A percentile compares a stretch with the other conserved stretches of the same genome.
Evolutionary conservation across 1,284 basidiomycete genomes (phyloP).

Genomic region (Tilletia setariae): DNA sequence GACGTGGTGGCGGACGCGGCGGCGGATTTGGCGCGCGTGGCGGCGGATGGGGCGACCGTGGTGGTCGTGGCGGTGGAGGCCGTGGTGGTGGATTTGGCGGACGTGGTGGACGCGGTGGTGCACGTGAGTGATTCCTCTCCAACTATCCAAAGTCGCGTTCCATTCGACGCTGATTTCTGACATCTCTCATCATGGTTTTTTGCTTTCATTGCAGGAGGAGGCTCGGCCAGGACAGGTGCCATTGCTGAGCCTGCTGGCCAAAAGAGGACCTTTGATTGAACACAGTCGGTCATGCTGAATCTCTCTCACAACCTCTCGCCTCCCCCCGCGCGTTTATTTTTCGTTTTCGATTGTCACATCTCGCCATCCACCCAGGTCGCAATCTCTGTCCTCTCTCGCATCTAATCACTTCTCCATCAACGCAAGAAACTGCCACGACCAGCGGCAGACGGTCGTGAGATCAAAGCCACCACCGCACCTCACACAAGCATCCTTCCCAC

Average conservation of each 20-base stretch:
- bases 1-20: slow-evolving; percentile 58
- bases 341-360: no score
- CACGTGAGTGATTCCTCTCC: not conserved
- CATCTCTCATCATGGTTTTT: not conserved
- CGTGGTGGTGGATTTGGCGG: not conserved
- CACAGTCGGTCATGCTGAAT: not conserved
- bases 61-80: slow-evolving; percentile 31
- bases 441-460: no score
- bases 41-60: slow-evolving; percentile 52
- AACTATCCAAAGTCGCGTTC: not conserved
- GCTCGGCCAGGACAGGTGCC: slow-evolving; percentile 62
- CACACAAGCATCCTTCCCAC: no score
- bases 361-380: no score
- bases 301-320: no score
- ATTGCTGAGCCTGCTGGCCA: slow-evolving; percentile 72
- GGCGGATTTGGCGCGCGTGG: slow-evolving; percentile 41
- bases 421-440: no score
- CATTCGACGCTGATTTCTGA: not conserved
- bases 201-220: slow-evolving; percentile 56
- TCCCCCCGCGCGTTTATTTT: no score
- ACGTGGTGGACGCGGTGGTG: slow-evolving; percentile 9
- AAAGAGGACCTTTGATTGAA: slow-evolving; percentile 72
- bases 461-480: no score
- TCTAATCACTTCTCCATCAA: no score
- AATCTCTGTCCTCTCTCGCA: no score